phyloP scores from a whole-genome alignment of 495 filamentous ascomycete genomes.

The Hypoxylon fragiforme region DNA sequence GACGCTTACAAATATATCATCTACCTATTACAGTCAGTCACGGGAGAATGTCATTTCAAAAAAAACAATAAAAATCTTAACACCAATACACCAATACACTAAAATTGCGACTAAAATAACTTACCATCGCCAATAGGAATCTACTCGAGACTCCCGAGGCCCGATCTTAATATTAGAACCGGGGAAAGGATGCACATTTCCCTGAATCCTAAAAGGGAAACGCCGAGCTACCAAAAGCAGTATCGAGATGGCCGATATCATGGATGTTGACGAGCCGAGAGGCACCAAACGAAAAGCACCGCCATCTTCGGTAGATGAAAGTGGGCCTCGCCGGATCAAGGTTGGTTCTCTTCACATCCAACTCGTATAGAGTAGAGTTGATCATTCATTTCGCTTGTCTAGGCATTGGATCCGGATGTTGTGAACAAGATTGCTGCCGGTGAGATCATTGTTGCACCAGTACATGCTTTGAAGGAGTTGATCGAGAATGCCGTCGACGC shows the following conservation, averaged over 20 bases:
- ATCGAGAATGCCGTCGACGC: conserved; percentile 99
- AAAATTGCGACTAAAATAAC: too few relatives aligned
- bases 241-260: conserved; percentile 48
- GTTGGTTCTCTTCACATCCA: conserved; percentile 36
- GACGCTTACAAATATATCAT: too few relatives aligned
- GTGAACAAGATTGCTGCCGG: conserved; percentile 99
- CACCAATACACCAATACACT: too few relatives aligned
- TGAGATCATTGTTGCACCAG: conserved; percentile 97
- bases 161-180: too few relatives aligned
- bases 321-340: conserved; percentile 69
- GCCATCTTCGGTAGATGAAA: conserved; percentile 44
- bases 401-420: conserved; percentile 93
- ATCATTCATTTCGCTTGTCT: conserved; percentile 2
- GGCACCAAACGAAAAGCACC: conserved; percentile 66
- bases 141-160: too few relatives aligned
- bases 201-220: neutral
- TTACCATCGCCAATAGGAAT: too few relatives aligned
- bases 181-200: conserved; percentile 5
- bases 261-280: conserved; percentile 54
- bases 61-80: too few relatives aligned
- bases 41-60: too few relatives aligned
- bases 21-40: too few relatives aligned
- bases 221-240: neutral
- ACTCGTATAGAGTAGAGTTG: conserved; percentile 5
- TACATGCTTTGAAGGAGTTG: conserved; percentile 95